A percentile compares a stretch with the other conserved stretches of the same genome.
phyloP scores from a whole-genome alignment of 805 yeast genomes.

The Sugiyamaella floridensis region DNA sequence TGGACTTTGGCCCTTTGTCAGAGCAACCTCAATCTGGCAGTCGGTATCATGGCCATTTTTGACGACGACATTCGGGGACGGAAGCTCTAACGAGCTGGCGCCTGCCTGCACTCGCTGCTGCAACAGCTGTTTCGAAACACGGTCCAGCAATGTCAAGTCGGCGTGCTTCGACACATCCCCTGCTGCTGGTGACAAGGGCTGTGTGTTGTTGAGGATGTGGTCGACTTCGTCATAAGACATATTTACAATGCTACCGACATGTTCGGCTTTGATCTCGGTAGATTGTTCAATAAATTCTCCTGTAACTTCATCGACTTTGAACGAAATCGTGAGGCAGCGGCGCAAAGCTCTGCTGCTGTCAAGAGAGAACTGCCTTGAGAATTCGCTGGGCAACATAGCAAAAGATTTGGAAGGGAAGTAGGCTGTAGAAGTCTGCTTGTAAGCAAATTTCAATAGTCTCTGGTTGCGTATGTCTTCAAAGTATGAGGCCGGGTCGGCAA shows the following conservation, averaged over 20 bases:
- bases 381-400: conserved; percentile 62
- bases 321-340: conserved; percentile 43
- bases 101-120: conserved; percentile 32
- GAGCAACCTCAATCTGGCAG: conserved; percentile 11
- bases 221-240: conserved; percentile 63
- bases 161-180: conserved; percentile 32
- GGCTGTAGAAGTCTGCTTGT: conserved; percentile 53
- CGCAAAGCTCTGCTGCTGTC: conserved; percentile 34
- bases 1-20: conserved; percentile 30
- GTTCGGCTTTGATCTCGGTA: conserved; percentile 35
- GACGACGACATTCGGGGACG: conserved; percentile 10
- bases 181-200: conserved; percentile 16
- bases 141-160: conserved; percentile 35
- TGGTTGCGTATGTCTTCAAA: conserved; percentile 28
- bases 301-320: conserved; percentile 27
- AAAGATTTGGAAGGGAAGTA: conserved; percentile 62
- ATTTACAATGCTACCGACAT: conserved; percentile 41
- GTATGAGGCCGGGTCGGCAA: conserved; percentile 82
- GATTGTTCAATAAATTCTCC: conserved; percentile 18
- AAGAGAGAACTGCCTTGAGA: conserved; percentile 47
- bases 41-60: conserved; percentile 8
- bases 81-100: conserved; percentile 34
- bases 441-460: conserved; percentile 48
- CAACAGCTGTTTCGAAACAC: conserved; percentile 29
- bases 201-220: conserved; percentile 34